phyloP scores from a whole-genome alignment of 177 flowering plant species.

The Vitis hybrid region DNA sequence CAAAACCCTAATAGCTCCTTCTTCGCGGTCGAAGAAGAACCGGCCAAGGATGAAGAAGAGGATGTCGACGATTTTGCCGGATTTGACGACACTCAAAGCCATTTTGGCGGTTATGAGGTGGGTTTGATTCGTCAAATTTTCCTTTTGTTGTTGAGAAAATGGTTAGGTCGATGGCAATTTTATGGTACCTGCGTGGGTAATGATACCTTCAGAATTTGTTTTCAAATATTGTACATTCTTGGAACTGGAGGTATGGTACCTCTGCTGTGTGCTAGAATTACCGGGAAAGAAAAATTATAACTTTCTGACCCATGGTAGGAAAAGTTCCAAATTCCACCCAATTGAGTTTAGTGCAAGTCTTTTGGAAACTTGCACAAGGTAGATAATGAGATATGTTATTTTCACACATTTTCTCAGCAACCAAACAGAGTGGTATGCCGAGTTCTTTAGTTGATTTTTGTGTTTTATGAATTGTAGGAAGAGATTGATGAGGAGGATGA shows the following conservation, averaged over 20 bases:
- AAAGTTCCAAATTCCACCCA: too few species aligned
- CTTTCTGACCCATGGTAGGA: too few species aligned
- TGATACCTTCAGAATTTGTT: not conserved
- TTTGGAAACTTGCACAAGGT: too few species aligned
- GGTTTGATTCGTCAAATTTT: slow-evolving; percentile 6
- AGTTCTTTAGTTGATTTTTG: not conserved
- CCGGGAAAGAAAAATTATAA: too few species aligned
- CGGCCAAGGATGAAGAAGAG: slow-evolving; percentile 18
- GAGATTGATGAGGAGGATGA: slow-evolving; percentile 82
- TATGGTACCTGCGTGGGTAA: not conserved
- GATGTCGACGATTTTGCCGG: slow-evolving; percentile 69
- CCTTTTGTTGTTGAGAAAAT: not conserved
- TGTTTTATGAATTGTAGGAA: slow-evolving; percentile 31
- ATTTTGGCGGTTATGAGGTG: slow-evolving; percentile 47
- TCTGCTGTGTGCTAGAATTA: too few species aligned
- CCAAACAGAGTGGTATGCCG: not conserved
- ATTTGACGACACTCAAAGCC: slow-evolving; percentile 69
- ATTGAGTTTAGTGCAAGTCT: too few species aligned
- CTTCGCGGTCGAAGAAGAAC: slow-evolving; percentile 21
- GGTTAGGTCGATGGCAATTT: not conserved
- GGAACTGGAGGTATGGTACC: too few species aligned
- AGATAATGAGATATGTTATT: not conserved
- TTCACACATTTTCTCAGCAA: not conserved
- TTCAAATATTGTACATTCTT: too few species aligned
- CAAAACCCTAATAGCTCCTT: slow-evolving; percentile 28